Evolutionary conservation across 2,329 filamentous ascomycete species (phyloP).

Genomic region (Pseudogymnoascus sp.): DNA sequence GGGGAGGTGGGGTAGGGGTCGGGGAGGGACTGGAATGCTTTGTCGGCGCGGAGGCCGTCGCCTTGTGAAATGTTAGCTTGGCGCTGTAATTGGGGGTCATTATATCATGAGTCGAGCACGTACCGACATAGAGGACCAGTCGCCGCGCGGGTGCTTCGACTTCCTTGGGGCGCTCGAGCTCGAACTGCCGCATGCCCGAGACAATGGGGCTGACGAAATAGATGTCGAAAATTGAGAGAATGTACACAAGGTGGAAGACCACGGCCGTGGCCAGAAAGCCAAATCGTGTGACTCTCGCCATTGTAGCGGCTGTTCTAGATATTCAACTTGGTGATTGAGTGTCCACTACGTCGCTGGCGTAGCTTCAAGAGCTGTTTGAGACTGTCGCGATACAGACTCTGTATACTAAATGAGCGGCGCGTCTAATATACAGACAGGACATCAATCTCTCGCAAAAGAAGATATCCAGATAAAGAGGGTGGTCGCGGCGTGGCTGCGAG

Average conservation of each 20-base stretch:
- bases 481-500: slow-evolving; percentile 4
- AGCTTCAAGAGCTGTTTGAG: background rate
- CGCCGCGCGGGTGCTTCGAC: slow-evolving; percentile 74
- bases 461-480: slow-evolving; percentile 3
- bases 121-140: slow-evolving; percentile 87
- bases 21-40: slow-evolving; percentile 88
- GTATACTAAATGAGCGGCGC: slow-evolving; percentile 25
- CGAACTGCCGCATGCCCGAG: slow-evolving; percentile 81
- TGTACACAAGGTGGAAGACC: slow-evolving; percentile 87
- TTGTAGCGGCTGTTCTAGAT: slow-evolving; percentile 24
- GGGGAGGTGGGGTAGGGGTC: slow-evolving; percentile 67
- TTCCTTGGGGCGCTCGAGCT: slow-evolving; percentile 50
- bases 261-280: slow-evolving; percentile 83
- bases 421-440: slow-evolving; percentile 22
- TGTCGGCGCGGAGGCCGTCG: slow-evolving; percentile 92
- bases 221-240: slow-evolving; percentile 94
- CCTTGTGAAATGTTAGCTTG: slow-evolving; percentile 41
- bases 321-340: background rate
- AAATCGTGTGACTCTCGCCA: slow-evolving; percentile 55
- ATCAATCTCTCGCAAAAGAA: background rate
- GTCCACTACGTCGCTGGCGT: background rate
- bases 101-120: slow-evolving; percentile 19
- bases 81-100: slow-evolving; percentile 8
- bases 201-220: slow-evolving; percentile 98
- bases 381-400: background rate